Conservation (phyloP, 1,284 basidiomycete species). For the Heterobasidion parviporum region DNA sequence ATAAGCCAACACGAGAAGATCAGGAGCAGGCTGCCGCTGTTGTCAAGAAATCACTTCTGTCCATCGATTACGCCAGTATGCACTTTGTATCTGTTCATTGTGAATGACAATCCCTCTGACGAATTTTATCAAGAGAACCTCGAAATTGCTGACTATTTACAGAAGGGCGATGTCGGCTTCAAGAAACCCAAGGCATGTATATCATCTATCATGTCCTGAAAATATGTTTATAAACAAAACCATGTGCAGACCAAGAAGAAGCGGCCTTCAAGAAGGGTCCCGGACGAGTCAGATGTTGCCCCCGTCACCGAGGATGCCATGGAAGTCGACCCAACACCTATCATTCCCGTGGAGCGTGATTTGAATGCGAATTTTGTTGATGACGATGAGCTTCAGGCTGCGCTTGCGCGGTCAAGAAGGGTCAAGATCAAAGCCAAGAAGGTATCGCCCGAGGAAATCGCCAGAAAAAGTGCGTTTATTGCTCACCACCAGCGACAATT, state of each 20-base stretch:
- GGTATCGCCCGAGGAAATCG: slow-evolving; percentile 79
- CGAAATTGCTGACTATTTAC: slow-evolving; percentile 80
- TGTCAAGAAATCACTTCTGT: slow-evolving; percentile 76
- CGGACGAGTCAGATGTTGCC: slow-evolving; percentile 51
- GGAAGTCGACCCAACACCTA: slow-evolving; percentile 69
- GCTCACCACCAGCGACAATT: not conserved
- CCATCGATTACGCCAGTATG: slow-evolving; percentile 89
- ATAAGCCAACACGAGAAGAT: slow-evolving; percentile 32
- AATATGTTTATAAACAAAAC: slow-evolving; percentile 6
- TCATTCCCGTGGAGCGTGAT: slow-evolving; percentile 55
- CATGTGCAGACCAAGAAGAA: slow-evolving; percentile 85
- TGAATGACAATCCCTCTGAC: not conserved
- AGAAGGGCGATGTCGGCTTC: slow-evolving; percentile 89
- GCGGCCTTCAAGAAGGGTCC: slow-evolving; percentile 62
- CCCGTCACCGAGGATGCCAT: slow-evolving; percentile 38
- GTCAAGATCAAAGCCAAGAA: slow-evolving; percentile 77
- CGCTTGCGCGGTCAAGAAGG: slow-evolving; percentile 79
- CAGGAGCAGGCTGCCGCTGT: slow-evolving; percentile 50
- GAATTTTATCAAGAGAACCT: slow-evolving; percentile 60
- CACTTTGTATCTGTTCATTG: slow-evolving; percentile 9
- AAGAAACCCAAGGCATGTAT: slow-evolving; percentile 82
- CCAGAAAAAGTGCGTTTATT: slow-evolving; percentile 58
- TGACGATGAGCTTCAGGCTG: slow-evolving; percentile 96
- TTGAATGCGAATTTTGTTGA: slow-evolving; percentile 89
- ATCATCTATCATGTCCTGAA: not conserved